These are phyloP conservation scores for Gaultheria prostrata DNA, from an alignment of 148 eudicot genomes.

Conservation along the genomic window DNA sequence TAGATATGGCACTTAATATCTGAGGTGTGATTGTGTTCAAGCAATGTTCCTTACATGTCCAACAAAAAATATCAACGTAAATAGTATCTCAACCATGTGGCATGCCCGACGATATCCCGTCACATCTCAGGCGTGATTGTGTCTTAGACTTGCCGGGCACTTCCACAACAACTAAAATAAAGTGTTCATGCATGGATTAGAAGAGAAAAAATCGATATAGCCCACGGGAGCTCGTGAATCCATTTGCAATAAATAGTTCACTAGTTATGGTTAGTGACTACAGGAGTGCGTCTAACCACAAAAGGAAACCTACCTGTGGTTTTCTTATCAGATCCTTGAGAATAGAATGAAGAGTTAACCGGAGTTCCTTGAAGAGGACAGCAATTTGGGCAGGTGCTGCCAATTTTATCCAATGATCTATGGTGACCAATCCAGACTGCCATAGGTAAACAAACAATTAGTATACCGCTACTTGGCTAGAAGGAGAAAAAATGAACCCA, in stretches of 20 bases:
- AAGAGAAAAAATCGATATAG: background rate
- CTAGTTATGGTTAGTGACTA: background rate
- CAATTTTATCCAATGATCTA: slow-evolving; percentile 89
- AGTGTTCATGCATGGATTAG: background rate
- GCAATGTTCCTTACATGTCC: background rate
- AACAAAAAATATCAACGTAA: background rate
- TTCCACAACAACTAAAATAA: background rate
- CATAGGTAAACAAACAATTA: slow-evolving; percentile 11
- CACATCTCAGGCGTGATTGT: background rate
- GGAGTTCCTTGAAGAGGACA: slow-evolving; percentile 88
- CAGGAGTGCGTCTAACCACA: background rate
- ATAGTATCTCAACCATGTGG: background rate
- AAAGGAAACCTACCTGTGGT: slow-evolving; percentile 60
- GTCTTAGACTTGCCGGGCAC: background rate
- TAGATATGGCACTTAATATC: background rate
- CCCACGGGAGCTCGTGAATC: background rate
- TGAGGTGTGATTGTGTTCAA: background rate
- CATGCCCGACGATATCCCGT: background rate
- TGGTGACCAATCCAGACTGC: slow-evolving; percentile 73
- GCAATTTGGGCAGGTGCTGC: slow-evolving; percentile 96
- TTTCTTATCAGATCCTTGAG: slow-evolving; percentile 72
- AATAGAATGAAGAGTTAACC: slow-evolving; percentile 74
- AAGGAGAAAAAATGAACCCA: background rate
- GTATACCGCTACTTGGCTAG: background rate
- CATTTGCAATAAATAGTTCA: background rate